Conservation (phyloP, 2,329 filamentous ascomycete genomes). For the Dactylonectria estremocensis region DNA sequence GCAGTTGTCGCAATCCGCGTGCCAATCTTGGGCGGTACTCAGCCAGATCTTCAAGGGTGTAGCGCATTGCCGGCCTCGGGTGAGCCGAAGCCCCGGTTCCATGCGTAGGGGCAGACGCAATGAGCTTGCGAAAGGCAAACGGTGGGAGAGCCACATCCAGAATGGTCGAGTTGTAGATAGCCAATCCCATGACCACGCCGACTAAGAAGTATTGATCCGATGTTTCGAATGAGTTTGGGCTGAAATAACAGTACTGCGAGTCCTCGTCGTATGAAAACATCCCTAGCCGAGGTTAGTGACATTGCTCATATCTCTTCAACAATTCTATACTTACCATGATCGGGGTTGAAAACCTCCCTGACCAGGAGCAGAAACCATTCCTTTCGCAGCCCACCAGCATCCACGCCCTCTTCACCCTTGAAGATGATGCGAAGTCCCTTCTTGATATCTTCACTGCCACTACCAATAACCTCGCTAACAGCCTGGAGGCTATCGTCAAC, state of each 20-base stretch:
- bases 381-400: conserved; percentile 90
- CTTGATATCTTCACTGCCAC: conserved; percentile 87
- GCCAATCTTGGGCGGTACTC: conserved; percentile 86
- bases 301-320: background rate
- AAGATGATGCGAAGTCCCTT: conserved; percentile 91
- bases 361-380: conserved; percentile 95
- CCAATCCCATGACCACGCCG: conserved; percentile 87
- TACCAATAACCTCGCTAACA: conserved; percentile 88
- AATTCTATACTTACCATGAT: conserved; percentile 76
- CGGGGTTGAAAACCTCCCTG: conserved; percentile 90
- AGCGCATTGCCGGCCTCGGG: conserved; percentile 75
- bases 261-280: conserved; percentile 95
- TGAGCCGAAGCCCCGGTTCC: conserved; percentile 69
- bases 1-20: conserved; percentile 79
- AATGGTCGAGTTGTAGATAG: conserved; percentile 96
- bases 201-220: conserved; percentile 94
- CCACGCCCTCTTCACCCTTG: conserved; percentile 89
- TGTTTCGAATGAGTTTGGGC: conserved; percentile 89
- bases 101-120: conserved; percentile 80
- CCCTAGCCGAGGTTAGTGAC: conserved; percentile 64
- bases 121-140: conserved; percentile 89
- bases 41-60: conserved; percentile 85
- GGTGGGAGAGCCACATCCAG: conserved; percentile 90
- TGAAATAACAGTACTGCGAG: conserved; percentile 93
- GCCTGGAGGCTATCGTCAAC: conserved; percentile 89